Evolutionary conservation across 2,329 filamentous ascomycete genomes (phyloP).

Genomic region (Fusarium tupiense): DNA sequence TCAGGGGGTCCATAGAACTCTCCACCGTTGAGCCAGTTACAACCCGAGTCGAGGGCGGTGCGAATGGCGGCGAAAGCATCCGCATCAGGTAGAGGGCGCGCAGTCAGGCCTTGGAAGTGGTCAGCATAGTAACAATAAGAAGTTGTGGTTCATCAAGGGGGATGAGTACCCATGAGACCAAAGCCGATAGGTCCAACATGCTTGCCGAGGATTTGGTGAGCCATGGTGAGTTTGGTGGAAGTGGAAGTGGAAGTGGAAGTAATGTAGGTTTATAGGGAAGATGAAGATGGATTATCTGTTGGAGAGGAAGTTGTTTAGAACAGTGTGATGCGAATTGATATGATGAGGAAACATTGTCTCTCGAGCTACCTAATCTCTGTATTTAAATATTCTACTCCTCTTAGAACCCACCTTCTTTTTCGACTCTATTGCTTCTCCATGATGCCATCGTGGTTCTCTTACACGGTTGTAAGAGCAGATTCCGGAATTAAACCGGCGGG

Average conservation of each 20-base stretch:
- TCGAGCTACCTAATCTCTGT: background rate
- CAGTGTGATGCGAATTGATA: background rate
- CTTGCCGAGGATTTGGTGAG: conserved; percentile 36
- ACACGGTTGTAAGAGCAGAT: conserved; percentile 11
- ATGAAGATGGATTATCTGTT: background rate
- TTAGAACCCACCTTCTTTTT: background rate
- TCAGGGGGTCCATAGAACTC: conserved; percentile 69
- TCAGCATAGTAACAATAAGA: conserved; percentile 22
- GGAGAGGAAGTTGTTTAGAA: background rate
- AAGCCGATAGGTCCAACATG: conserved; percentile 40
- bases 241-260: background rate
- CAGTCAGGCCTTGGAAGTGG: conserved; percentile 34
- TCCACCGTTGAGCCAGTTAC: conserved; percentile 65
- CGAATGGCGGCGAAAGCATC: conserved; percentile 63
- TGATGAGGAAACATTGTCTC: background rate
- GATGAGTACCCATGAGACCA: conserved; percentile 39
- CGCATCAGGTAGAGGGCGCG: conserved; percentile 41
- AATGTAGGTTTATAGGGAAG: background rate
- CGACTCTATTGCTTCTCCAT: background rate
- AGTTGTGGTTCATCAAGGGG: conserved; percentile 17
- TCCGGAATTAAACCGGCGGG: conserved; percentile 10
- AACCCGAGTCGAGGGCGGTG: conserved; percentile 56
- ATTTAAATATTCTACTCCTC: conserved; percentile 6
- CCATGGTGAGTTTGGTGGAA: conserved; percentile 25
- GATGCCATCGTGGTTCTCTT: conserved; percentile 9